These are phyloP conservation scores for Piloderma croceum DNA, from an alignment of 768 basidiomycete genomes.

Conservation along the genomic window DNA sequence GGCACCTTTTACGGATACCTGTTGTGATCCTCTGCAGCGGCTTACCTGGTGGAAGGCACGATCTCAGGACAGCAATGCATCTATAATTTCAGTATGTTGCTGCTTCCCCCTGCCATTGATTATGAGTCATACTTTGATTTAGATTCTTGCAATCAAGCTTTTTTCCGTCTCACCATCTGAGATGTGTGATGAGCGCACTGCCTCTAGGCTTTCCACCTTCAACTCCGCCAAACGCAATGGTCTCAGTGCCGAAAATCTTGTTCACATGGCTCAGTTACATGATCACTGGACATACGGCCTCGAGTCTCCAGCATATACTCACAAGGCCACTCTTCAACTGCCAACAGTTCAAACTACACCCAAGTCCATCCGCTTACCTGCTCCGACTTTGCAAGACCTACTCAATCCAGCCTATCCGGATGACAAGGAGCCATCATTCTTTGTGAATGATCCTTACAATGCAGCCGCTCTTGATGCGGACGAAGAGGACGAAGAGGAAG, in stretches of 20 bases:
- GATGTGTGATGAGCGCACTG: too few species aligned
- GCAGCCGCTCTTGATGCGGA: too few species aligned
- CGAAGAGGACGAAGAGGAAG: neutral
- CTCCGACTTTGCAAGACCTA: neutral
- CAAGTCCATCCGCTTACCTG: neutral
- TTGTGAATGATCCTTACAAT: neutral
- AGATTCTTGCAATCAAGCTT: too few species aligned
- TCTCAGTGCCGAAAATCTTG: conserved; percentile 1
- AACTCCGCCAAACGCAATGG: conserved; percentile 6
- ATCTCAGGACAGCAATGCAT: conserved; percentile 3
- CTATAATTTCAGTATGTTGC: too few species aligned
- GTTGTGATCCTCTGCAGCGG: conserved; percentile 2
- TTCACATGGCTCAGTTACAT: conserved; percentile 7
- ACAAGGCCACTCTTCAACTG: conserved; percentile 1
- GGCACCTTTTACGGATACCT: conserved; percentile 4
- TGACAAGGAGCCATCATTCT: neutral
- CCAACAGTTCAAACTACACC: conserved; percentile 1
- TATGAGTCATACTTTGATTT: too few species aligned
- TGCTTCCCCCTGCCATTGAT: too few species aligned
- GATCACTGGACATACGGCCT: conserved; percentile 6
- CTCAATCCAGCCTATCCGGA: neutral
- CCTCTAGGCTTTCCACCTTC: conserved; percentile 1
- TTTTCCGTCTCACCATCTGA: too few species aligned
- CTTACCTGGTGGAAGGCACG: conserved; percentile 6
- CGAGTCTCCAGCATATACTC: neutral